These are phyloP conservation scores for Protostelium mycophagum DNA, from an alignment of 78 protist genomes.

Conservation along the genomic window DNA sequence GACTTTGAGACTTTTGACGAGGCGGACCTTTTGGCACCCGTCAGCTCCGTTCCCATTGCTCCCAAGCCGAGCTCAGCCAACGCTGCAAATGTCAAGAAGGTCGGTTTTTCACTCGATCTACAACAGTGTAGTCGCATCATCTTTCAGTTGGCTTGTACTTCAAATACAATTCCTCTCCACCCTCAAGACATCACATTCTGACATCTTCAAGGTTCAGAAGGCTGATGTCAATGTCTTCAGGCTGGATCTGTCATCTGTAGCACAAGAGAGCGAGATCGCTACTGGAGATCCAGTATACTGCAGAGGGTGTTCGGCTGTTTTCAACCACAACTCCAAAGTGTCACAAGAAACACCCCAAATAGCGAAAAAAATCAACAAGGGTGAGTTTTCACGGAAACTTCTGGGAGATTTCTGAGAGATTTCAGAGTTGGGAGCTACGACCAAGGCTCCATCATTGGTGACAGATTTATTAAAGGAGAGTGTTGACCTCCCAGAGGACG, in stretches of 20 bases:
- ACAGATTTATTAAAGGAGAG: not conserved
- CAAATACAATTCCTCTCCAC: too few relatives aligned
- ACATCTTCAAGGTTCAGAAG: too few relatives aligned
- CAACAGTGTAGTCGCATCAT: too few relatives aligned
- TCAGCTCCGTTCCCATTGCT: too few relatives aligned
- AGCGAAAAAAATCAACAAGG: conserved; percentile 17
- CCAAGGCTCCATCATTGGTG: conserved; percentile 11
- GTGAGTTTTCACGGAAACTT: not conserved
- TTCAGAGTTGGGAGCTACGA: conserved; percentile 27
- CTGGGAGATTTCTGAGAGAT: not conserved
- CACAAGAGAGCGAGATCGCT: conserved; percentile 33
- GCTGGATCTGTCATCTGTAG: conserved; percentile 21
- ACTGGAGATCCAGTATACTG: conserved; percentile 61
- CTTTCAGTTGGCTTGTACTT: too few relatives aligned
- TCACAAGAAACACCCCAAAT: conserved; percentile 10
- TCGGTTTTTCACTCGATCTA: too few relatives aligned
- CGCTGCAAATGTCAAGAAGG: too few relatives aligned
- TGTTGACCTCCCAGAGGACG: not conserved
- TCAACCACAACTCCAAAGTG: conserved; percentile 24
- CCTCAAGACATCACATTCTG: too few relatives aligned
- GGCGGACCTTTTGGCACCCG: not conserved
- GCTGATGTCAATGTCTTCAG: conserved; percentile 32
- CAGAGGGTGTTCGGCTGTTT: conserved; percentile 20
- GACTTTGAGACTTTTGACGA: not conserved
- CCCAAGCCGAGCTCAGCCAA: too few relatives aligned